Conservation (phyloP, 768 basidiomycete genomes). For the Rubroboletus satanas region DNA sequence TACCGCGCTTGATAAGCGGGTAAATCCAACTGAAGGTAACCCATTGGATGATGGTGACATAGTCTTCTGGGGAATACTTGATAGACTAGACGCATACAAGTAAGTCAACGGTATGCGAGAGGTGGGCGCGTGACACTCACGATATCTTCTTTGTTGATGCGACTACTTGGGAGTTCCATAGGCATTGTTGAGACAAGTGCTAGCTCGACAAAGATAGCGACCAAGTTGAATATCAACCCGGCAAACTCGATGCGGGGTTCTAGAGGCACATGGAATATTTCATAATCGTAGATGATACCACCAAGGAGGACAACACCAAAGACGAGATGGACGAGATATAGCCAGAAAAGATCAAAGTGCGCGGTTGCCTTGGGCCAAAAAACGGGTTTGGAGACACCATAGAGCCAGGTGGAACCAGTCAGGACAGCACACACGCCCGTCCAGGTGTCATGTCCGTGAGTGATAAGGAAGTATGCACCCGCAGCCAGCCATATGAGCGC, state of each 20-base stretch:
- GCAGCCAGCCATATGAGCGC: constrained; percentile 56
- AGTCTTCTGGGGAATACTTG: constrained; percentile 60
- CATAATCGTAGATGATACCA: constrained; percentile 50
- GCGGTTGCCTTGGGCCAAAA: constrained; percentile 51
- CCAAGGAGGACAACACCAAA: constrained; percentile 48
- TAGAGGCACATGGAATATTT: constrained; percentile 40
- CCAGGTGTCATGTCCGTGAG: constrained; percentile 35
- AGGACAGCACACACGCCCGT: constrained; percentile 41
- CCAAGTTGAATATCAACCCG: constrained; percentile 40
- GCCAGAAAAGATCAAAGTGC: constrained; percentile 57
- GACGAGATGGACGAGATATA: constrained; percentile 50
- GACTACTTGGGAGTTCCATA: constrained; percentile 54
- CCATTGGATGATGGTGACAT: constrained; percentile 70
- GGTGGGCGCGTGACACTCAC: constrained; percentile 38
- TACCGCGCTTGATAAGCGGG: constrained; percentile 54
- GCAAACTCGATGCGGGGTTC: constrained; percentile 31
- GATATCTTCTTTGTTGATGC: constrained; percentile 53
- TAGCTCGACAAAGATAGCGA: constrained; percentile 41
- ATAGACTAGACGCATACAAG: constrained; percentile 16
- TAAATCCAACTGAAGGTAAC: constrained; percentile 68
- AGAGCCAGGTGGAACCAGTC: constrained; percentile 60
- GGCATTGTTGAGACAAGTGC: constrained; percentile 59
- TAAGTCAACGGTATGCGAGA: background rate
- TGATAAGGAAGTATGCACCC: constrained; percentile 50
- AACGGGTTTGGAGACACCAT: constrained; percentile 55